These are phyloP conservation scores for Puccinia brachypodii DNA, from an alignment of 1,284 basidiomycete species.

Conservation along the genomic window DNA sequence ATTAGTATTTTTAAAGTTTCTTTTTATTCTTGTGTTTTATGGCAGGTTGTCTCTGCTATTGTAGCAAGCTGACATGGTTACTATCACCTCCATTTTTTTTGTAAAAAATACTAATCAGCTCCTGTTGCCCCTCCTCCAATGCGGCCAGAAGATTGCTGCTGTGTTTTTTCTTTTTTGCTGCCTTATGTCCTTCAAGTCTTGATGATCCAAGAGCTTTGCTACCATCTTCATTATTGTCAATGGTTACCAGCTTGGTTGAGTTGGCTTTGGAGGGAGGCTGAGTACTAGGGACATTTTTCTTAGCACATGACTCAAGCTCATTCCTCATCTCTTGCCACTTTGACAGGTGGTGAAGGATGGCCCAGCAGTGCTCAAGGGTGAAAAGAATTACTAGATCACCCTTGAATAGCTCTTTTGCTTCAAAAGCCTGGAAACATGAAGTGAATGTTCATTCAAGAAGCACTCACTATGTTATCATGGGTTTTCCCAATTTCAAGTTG, in stretches of 20 bases:
- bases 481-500: not conserved
- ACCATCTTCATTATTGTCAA: not conserved
- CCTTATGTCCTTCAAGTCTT: not conserved
- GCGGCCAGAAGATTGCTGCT: not conserved
- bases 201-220: not conserved
- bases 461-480: not conserved
- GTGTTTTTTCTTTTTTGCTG: not conserved
- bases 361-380: conserved; percentile 5
- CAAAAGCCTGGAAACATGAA: not conserved
- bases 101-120: not conserved
- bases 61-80: no score
- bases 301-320: not conserved
- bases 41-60: no score
- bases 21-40: no score
- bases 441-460: not conserved
- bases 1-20: no score
- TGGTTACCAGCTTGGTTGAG: not conserved
- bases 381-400: not conserved
- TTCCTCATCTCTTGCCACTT: conserved; percentile 18
- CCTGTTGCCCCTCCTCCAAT: not conserved
- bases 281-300: not conserved
- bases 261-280: not conserved
- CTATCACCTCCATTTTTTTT: no score
- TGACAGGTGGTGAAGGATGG: not conserved
- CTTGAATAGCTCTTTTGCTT: conserved; percentile 3